phyloP scores from a whole-genome alignment of 2,329 filamentous ascomycete genomes.

The Penicillium hesseltinei region DNA sequence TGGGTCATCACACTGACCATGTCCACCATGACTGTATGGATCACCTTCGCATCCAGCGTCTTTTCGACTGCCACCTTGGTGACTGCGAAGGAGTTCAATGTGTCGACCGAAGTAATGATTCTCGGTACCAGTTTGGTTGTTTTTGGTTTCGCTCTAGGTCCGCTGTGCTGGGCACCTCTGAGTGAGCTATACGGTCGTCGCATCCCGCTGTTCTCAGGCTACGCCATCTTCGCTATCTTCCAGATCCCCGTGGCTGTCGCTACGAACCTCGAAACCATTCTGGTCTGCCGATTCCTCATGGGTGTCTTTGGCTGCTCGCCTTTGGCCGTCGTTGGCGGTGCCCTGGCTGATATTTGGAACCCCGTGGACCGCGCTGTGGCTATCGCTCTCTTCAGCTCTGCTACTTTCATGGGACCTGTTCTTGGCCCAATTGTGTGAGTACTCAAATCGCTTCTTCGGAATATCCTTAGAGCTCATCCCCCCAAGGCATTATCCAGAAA shows the following conservation, averaged over 20 bases:
- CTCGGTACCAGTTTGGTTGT: conserved; percentile 53
- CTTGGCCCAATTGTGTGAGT: conserved; percentile 48
- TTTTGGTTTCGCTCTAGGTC: conserved; percentile 43
- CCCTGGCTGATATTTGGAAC: conserved; percentile 51
- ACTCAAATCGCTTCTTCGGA: neutral
- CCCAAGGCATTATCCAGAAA: neutral
- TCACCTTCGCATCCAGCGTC: conserved; percentile 50
- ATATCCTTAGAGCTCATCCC: too few relatives aligned
- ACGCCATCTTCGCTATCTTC: conserved; percentile 50
- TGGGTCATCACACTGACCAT: conserved; percentile 45
- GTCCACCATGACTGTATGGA: conserved; percentile 46
- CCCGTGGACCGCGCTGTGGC: conserved; percentile 50
- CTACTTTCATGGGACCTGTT: conserved; percentile 52
- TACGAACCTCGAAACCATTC: conserved; percentile 51
- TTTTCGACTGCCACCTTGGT: conserved; percentile 45
- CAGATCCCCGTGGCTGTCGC: conserved; percentile 55
- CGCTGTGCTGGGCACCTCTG: conserved; percentile 42
- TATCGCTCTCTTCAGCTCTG: conserved; percentile 45
- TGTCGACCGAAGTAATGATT: conserved; percentile 50
- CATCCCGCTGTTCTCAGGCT: conserved; percentile 48
- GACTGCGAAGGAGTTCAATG: conserved; percentile 45
- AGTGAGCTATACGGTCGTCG: conserved; percentile 51
- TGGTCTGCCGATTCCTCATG: conserved; percentile 53
- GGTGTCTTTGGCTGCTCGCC: conserved; percentile 52
- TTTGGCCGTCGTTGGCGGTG: conserved; percentile 52